phyloP scores from a whole-genome alignment of 495 filamentous ascomycete species.

The Daldinia childiae region DNA sequence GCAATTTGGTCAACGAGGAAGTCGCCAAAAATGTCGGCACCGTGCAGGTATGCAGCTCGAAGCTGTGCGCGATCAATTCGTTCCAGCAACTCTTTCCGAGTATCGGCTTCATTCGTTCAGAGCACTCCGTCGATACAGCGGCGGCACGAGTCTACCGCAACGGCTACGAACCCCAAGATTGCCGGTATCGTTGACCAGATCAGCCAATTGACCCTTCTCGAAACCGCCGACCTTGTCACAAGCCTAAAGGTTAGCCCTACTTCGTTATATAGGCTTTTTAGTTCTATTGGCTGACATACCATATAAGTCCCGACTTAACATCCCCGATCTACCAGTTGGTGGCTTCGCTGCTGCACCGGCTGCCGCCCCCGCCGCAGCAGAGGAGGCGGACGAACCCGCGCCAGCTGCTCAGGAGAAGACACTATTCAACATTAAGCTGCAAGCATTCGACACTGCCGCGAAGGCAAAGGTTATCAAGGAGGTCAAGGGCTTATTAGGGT shows the following conservation, averaged over 20 bases:
- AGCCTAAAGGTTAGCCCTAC: constrained; percentile 75
- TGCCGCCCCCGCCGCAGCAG: constrained; percentile 69
- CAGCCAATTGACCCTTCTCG: constrained; percentile 93
- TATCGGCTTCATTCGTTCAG: constrained; percentile 52
- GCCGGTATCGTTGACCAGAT: constrained; percentile 95
- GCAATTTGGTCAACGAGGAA: constrained; percentile 27
- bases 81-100: constrained; percentile 48
- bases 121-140: constrained; percentile 53
- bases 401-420: constrained; percentile 93
- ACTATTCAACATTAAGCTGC: constrained; percentile 93
- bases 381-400: constrained; percentile 83
- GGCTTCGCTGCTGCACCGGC: constrained; percentile 70
- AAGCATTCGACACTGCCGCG: constrained; percentile 82
- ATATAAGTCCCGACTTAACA: constrained; percentile 85
- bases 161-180: constrained; percentile 85
- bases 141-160: constrained; percentile 78
- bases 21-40: constrained; percentile 62
- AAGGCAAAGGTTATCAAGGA: constrained; percentile 99
- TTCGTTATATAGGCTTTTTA: neutral
- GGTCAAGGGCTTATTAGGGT: constrained; percentile 92
- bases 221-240: constrained; percentile 94
- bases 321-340: constrained; percentile 95
- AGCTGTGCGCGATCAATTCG: constrained; percentile 67
- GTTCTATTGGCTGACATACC: constrained; percentile 30
- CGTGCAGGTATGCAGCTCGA: constrained; percentile 66